These are phyloP conservation scores for Cystobasidium pallidum DNA, from an alignment of 1,284 basidiomycete species.

Conservation along the genomic window DNA sequence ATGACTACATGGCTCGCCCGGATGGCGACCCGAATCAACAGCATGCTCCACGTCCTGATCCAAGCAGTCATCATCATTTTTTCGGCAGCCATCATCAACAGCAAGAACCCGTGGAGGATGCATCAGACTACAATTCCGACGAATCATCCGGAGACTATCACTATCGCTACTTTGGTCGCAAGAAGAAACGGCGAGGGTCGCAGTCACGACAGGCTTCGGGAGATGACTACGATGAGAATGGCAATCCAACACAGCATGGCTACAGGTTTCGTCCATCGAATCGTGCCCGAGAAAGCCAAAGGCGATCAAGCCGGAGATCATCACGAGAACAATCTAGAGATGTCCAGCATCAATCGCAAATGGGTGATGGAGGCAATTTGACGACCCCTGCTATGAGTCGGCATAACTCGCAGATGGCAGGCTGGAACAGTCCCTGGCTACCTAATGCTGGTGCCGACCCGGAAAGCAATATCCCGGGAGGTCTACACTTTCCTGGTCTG, in stretches of 20 bases:
- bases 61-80: constrained; percentile 17
- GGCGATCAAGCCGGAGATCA: not conserved
- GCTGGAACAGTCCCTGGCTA: constrained; percentile 24
- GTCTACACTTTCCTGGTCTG: constrained; percentile 5
- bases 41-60: not conserved
- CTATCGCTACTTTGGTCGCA: constrained; percentile 33
- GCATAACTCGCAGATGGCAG: constrained; percentile 4
- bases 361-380: constrained; percentile 2
- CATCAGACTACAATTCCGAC: constrained; percentile 20
- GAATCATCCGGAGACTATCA: constrained; percentile 29
- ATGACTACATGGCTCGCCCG: constrained; percentile 35
- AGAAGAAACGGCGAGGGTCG: constrained; percentile 25
- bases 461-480: not conserved
- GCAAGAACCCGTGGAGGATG: constrained; percentile 13
- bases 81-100: constrained; percentile 8
- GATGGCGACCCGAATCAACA: constrained; percentile 15
- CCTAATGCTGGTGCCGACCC: constrained; percentile 29
- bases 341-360: not conserved
- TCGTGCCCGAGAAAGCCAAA: not conserved
- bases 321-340: constrained; percentile 3
- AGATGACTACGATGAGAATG: constrained; percentile 13
- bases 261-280: not conserved
- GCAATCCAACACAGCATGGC: not conserved
- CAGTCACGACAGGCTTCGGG: constrained; percentile 18
- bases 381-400: constrained; percentile 4